Conservation (phyloP, 2,329 filamentous ascomycete genomes). For the Colletotrichum trifolii region DNA sequence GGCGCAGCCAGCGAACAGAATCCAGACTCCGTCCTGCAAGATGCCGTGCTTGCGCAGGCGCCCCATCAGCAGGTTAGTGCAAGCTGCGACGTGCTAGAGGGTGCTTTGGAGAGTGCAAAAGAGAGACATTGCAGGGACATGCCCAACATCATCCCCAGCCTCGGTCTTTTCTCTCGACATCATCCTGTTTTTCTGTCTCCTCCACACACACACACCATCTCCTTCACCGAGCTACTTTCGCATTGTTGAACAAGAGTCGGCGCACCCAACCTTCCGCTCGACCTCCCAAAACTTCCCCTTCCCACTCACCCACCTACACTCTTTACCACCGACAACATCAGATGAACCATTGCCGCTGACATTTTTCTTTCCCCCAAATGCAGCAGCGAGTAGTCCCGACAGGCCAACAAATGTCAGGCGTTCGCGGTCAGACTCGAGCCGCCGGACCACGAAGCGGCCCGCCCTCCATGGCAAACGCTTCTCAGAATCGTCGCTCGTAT, state of each 20-base stretch:
- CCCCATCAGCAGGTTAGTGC: constrained; percentile 30
- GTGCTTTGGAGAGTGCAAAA: neutral
- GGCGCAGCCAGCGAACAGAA: constrained; percentile 16
- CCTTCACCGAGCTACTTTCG: neutral
- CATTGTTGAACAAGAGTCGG: neutral
- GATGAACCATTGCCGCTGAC: constrained; percentile 18
- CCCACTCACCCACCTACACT: neutral
- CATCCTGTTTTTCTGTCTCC: neutral
- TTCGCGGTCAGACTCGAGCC: constrained; percentile 23
- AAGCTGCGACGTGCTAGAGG: neutral
- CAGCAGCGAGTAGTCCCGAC: constrained; percentile 32
- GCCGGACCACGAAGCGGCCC: constrained; percentile 29
- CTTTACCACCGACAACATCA: neutral
- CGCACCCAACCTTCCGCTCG: neutral
- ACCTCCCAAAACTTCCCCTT: too few species aligned
- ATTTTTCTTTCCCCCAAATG: constrained; percentile 6
- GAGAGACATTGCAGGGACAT: neutral
- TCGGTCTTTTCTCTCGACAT: too few species aligned
- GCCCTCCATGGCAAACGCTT: constrained; percentile 31
- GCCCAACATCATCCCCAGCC: too few species aligned
- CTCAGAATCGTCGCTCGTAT: constrained; percentile 29
- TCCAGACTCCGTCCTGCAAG: constrained; percentile 27
- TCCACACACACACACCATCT: constrained; percentile 12
- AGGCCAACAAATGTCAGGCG: constrained; percentile 2
- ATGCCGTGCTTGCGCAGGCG: constrained; percentile 34